phyloP scores from a whole-genome alignment of 2,329 filamentous ascomycete genomes.

The Stemphylium lycopersici region DNA sequence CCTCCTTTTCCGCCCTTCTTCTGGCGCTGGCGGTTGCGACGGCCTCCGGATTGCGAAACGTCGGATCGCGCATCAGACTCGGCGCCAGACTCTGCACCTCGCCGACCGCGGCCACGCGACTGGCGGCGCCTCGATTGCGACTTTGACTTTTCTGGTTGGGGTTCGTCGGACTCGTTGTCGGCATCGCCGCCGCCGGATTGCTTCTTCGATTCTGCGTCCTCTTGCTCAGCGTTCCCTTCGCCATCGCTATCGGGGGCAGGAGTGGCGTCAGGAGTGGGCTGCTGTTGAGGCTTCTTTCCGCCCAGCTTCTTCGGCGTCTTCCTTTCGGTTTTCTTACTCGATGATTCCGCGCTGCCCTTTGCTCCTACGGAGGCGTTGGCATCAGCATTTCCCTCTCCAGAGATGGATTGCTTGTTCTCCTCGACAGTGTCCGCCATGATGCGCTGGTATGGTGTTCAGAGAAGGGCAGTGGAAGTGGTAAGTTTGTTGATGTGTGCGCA shows the following conservation, averaged over 20 bases:
- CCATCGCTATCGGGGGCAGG: slow-evolving; percentile 54
- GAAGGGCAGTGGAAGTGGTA: slow-evolving; percentile 10
- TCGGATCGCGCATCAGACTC: slow-evolving; percentile 63
- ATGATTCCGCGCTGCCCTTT: slow-evolving; percentile 47
- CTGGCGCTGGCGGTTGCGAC: slow-evolving; percentile 60
- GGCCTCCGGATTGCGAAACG: slow-evolving; percentile 59
- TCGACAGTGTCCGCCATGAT: slow-evolving; percentile 49
- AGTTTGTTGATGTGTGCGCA: slow-evolving; percentile 10
- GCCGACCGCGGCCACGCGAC: slow-evolving; percentile 57
- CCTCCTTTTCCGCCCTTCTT: slow-evolving; percentile 56
- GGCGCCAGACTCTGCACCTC: slow-evolving; percentile 56
- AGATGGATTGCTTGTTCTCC: slow-evolving; percentile 45
- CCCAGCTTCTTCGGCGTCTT: slow-evolving; percentile 59
- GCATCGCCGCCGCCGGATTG: slow-evolving; percentile 41
- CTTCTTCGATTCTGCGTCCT: slow-evolving; percentile 45
- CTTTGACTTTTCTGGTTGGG: slow-evolving; percentile 53
- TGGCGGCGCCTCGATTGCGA: slow-evolving; percentile 56
- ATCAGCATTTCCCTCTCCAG: slow-evolving; percentile 48
- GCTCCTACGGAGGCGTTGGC: slow-evolving; percentile 45
- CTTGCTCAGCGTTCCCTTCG: slow-evolving; percentile 51
- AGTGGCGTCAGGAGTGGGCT: slow-evolving; percentile 56
- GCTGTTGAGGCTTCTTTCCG: slow-evolving; percentile 52
- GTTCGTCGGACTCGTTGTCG: slow-evolving; percentile 52
- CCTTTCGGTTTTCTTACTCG: slow-evolving; percentile 55
- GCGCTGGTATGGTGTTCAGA: slow-evolving; percentile 20